These are phyloP conservation scores for Rhodotorula sp. DNA, from an alignment of 1,284 basidiomycete species.

Conservation along the genomic window DNA sequence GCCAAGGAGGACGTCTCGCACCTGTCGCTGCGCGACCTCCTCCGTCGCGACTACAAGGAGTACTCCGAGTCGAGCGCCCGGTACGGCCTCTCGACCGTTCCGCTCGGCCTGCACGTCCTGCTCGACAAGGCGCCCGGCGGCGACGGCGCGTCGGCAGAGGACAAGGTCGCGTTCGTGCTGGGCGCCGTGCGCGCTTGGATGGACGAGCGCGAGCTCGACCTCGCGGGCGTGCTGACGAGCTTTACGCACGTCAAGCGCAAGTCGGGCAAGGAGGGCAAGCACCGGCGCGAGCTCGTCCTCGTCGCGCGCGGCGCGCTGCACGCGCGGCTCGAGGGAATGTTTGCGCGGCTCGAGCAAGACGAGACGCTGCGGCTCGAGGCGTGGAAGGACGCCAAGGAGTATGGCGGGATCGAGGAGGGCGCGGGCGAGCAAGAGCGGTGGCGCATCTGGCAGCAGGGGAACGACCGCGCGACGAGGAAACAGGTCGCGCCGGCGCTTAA, in stretches of 20 bases:
- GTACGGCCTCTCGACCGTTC: conserved; percentile 75
- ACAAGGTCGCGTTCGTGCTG: conserved; percentile 53
- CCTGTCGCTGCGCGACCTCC: conserved; percentile 71
- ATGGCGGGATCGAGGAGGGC: conserved; percentile 42
- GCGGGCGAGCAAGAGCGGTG: conserved; percentile 45
- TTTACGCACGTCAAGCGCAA: conserved; percentile 52
- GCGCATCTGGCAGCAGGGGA: conserved; percentile 70
- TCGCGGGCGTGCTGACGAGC: conserved; percentile 76
- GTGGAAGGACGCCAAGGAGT: conserved; percentile 49
- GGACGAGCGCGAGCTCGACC: conserved; percentile 62
- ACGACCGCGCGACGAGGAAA: conserved; percentile 73
- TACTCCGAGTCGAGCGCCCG: conserved; percentile 59
- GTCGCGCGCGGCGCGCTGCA: conserved; percentile 47
- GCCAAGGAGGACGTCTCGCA: conserved; percentile 71
- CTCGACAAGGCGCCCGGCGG: conserved; percentile 46
- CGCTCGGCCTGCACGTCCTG: conserved; percentile 61
- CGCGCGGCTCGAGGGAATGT: conserved; percentile 49
- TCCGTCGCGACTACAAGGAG: conserved; percentile 91
- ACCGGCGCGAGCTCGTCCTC: conserved; percentile 68
- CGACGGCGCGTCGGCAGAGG: conserved; percentile 36
- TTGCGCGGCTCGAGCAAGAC: conserved; percentile 62
- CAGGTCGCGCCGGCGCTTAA: conserved; percentile 74
- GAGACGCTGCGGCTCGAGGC: conserved; percentile 59
- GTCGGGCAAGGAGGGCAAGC: conserved; percentile 60
- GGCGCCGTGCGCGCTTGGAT: conserved; percentile 64